phyloP scores from a whole-genome alignment of 495 filamentous ascomycete species.

The Penicillium paradoxum region DNA sequence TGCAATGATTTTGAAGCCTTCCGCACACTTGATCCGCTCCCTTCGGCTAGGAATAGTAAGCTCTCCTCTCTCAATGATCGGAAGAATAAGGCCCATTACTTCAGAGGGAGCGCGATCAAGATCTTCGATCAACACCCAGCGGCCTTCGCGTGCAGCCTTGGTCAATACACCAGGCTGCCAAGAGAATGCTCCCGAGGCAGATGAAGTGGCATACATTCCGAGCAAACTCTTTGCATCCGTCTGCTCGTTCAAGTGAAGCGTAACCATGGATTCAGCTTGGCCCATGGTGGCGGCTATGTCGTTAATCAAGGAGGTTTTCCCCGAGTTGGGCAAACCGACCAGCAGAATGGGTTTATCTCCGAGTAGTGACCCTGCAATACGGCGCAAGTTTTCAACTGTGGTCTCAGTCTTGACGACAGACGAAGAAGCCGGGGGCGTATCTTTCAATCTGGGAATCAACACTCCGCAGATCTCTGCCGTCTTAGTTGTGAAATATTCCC shows the following conservation, averaged over 20 bases:
- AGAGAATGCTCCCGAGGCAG: constrained; percentile 76
- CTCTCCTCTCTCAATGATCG: constrained; percentile 83
- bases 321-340: constrained; percentile 77
- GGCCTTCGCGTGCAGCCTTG: constrained; percentile 85
- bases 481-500: constrained; percentile 43
- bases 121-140: constrained; percentile 96
- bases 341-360: constrained; percentile 66
- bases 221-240: constrained; percentile 93
- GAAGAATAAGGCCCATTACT: constrained; percentile 83
- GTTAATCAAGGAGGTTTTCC: constrained; percentile 83
- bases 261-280: constrained; percentile 72
- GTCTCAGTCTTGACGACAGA: constrained; percentile 69
- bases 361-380: constrained; percentile 61
- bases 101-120: constrained; percentile 94
- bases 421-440: constrained; percentile 39
- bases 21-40: constrained; percentile 73
- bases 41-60: constrained; percentile 81
- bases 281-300: constrained; percentile 74
- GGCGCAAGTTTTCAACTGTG: constrained; percentile 61
- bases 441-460: constrained; percentile 60
- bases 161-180: constrained; percentile 95
- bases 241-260: constrained; percentile 93
- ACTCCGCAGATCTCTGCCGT: constrained; percentile 56
- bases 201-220: constrained; percentile 85
- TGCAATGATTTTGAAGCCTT: constrained; percentile 84